These are phyloP conservation scores for Basidiobolus meristosporus DNA, from an alignment of 371 early-diverging fungal genomes.

Conservation along the genomic window DNA sequence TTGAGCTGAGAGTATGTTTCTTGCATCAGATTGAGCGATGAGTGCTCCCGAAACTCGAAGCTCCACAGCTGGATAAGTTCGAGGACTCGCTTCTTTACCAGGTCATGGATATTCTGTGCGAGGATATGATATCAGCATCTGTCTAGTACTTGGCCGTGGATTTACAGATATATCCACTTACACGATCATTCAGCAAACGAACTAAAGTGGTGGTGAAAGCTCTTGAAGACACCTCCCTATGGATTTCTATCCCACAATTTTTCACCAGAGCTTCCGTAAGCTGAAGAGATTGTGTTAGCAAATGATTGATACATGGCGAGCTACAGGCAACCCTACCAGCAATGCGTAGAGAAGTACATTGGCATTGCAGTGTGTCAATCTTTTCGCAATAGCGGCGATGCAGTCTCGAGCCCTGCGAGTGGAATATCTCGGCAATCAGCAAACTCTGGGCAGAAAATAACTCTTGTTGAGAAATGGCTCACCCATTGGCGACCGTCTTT, in stretches of 20 bases:
- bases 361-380: slow-evolving; percentile 5
- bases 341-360: slow-evolving; percentile 6
- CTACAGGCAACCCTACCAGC: slow-evolving; percentile 6
- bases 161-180: slow-evolving; percentile 9
- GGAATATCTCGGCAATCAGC: no score
- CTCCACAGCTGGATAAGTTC: slow-evolving; percentile 84
- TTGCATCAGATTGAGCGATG: slow-evolving; percentile 66
- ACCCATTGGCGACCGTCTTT: no score
- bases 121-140: not conserved
- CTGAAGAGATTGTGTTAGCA: no score
- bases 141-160: no score
- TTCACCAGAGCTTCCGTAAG: no score
- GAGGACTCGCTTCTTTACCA: slow-evolving; percentile 55
- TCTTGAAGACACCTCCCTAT: slow-evolving; percentile 71
- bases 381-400: slow-evolving; percentile 6
- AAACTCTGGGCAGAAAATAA: no score
- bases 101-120: slow-evolving; percentile 43
- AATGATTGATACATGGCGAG: no score
- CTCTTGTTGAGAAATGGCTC: no score
- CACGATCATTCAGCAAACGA: slow-evolving; percentile 50
- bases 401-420: slow-evolving; percentile 8
- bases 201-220: slow-evolving; percentile 66
- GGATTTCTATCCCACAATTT: slow-evolving; percentile 65
- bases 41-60: slow-evolving; percentile 59
- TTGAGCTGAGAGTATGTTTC: slow-evolving; percentile 60